Evolutionary conservation across 1,284 basidiomycete species (phyloP).

Genomic region (Papiliotrema terrestris): DNA sequence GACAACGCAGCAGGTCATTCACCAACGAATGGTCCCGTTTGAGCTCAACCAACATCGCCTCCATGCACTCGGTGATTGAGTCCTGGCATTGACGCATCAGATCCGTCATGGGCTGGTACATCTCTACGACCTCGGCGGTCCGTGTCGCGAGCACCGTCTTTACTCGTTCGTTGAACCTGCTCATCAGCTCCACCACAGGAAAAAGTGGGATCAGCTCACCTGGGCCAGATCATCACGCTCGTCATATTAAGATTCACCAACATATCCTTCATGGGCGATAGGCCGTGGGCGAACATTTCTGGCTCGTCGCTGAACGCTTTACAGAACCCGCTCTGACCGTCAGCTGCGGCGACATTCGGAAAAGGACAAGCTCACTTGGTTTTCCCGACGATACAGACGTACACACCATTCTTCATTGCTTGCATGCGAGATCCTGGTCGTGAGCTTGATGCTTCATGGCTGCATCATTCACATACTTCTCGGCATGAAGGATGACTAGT

Average conservation of each 20-base stretch:
- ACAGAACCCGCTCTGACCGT: constrained; percentile 69
- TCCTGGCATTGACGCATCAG: constrained; percentile 88
- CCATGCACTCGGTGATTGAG: constrained; percentile 93
- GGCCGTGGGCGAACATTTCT: constrained; percentile 85
- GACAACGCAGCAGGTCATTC: constrained; percentile 23
- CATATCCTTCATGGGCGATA: constrained; percentile 86
- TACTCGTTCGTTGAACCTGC: constrained; percentile 82
- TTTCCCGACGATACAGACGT: constrained; percentile 80
- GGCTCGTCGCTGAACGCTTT: constrained; percentile 98
- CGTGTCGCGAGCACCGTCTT: constrained; percentile 74
- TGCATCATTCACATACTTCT: constrained; percentile 59
- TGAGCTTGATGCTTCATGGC: neutral
- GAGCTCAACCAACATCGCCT: constrained; percentile 80
- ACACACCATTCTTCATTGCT: constrained; percentile 88
- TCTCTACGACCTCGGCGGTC: constrained; percentile 85
- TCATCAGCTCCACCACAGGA: constrained; percentile 3
- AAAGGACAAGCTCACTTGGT: constrained; percentile 51
- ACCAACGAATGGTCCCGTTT: constrained; percentile 83
- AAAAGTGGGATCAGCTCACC: constrained; percentile 55
- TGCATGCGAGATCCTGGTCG: constrained; percentile 62
- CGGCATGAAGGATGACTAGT: constrained; percentile 89
- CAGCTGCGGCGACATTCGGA: constrained; percentile 5
- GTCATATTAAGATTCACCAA: constrained; percentile 88
- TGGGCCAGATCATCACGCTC: constrained; percentile 84
- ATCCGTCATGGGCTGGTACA: constrained; percentile 81